Evolutionary conservation across 495 filamentous ascomycete species (phyloP), one percentile per base, ranked within the genome.

Genomic region (Aspergillus ellipticus): DNA sequence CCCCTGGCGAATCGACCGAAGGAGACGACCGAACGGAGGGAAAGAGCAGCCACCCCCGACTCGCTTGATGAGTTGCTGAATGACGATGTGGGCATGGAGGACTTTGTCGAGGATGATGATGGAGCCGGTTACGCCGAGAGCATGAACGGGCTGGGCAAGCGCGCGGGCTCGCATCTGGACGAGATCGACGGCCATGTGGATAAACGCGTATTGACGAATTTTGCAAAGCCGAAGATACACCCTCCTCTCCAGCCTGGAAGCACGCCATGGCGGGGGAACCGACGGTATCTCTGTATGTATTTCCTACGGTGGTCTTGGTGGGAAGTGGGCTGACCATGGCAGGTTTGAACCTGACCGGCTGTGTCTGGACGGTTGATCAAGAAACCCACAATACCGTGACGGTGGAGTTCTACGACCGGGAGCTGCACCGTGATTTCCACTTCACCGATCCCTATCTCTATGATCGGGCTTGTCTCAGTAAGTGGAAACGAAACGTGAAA

Each of bases 331-430:
- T 75, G 53, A 75, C 55, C 41, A 19, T 7, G n/a, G 11, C 37
- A 81, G 78, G 77, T 63, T 76, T 97, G 39, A 97, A 97, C 67
- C 78, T 98, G 55, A 88, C 89, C 28, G 94, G 95, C 13, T 90
- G 90, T 61, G 90, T 96, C 5, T 98, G 95, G 94, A 97, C 94
- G 0, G 90, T 97, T 13, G 89, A 96, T 61, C 95, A 98, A 71
- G 91, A 96, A 60, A 87, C 85, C 0, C 93, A 97, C 58, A 82
- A 97, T 69, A 98, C 93, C 6, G 87, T 98, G 22, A 97, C 95
- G 0, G 90, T 97, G 15, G 94, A 98, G 60, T 98, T 98, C 68
- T 96, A 97, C 66, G 94, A 98, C 72, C 83, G 89, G 19, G 90
- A 96, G 56, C 85, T 85, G 51, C 89, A 96, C 65, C 81, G 95